phyloP scores from a whole-genome alignment of 2,329 filamentous ascomycete genomes.

The Arachnomyces sp. region DNA sequence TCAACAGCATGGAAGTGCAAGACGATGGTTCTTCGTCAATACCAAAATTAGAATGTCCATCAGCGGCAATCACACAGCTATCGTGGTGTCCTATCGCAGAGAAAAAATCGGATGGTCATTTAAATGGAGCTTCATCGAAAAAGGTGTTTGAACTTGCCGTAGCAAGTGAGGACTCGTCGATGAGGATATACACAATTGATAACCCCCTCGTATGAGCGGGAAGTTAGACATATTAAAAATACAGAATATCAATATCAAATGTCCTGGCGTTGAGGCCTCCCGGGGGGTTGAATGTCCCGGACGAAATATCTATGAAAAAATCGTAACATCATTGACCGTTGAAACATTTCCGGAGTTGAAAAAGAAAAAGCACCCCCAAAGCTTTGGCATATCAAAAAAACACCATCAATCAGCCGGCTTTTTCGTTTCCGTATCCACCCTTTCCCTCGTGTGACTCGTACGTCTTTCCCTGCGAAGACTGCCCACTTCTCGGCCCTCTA shows the following conservation, averaged over 20 bases:
- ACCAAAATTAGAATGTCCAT: slow-evolving; percentile 44
- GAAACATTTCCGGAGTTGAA: slow-evolving; percentile 1
- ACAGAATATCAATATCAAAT: neutral
- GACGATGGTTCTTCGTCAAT: slow-evolving; percentile 22
- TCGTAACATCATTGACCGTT: too few relatives aligned
- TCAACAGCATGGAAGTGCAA: slow-evolving; percentile 21
- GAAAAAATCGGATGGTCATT: neutral
- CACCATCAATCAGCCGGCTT: slow-evolving; percentile 16
- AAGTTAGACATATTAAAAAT: neutral
- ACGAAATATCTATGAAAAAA: slow-evolving; percentile 8
- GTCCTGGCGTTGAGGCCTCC: slow-evolving; percentile 17
- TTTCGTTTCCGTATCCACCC: slow-evolving; percentile 58
- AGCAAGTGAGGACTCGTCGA: slow-evolving; percentile 39
- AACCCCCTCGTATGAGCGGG: slow-evolving; percentile 14
- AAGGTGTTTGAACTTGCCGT: slow-evolving; percentile 34
- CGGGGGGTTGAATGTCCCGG: slow-evolving; percentile 9
- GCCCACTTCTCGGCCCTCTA: slow-evolving; percentile 65
- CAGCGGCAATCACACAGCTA: slow-evolving; percentile 59
- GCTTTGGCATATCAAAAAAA: neutral
- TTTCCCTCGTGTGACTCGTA: slow-evolving; percentile 51
- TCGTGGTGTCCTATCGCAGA: slow-evolving; percentile 54
- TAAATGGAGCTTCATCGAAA: slow-evolving; percentile 8
- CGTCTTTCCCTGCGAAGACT: slow-evolving; percentile 43
- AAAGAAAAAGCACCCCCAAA: neutral
- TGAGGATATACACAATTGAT: slow-evolving; percentile 32